Conservation (phyloP, 192 early-diverging fungal genomes). For the Funneliformis mosseae region DNA sequence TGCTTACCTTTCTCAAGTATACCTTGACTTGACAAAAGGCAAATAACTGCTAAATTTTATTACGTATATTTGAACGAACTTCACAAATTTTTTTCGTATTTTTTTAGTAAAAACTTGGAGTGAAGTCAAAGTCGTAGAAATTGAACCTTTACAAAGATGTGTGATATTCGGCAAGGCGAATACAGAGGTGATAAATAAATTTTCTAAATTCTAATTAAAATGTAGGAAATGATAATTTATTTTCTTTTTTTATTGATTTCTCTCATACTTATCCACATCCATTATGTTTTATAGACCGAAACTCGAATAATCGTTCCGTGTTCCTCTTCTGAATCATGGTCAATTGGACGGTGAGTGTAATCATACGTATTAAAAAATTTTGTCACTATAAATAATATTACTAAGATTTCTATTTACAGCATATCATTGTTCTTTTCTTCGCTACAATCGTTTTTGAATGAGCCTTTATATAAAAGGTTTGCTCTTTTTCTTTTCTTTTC, state of each 20-base stretch:
- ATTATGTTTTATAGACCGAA: background rate
- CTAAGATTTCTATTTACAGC: background rate
- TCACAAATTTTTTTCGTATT: background rate
- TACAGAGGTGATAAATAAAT: background rate
- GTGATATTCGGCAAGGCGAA: background rate
- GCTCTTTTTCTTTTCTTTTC: background rate
- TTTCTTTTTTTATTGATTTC: background rate
- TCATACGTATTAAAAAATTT: background rate
- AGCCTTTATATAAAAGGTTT: background rate
- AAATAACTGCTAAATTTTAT: background rate
- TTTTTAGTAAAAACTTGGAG: constrained; percentile 4
- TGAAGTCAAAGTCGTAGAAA: background rate
- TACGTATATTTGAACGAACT: too few relatives aligned
- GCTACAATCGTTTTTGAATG: background rate
- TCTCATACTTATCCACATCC: background rate
- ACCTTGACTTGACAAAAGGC: constrained; percentile 12
- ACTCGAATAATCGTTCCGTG: constrained; percentile 1
- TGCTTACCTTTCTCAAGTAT: background rate
- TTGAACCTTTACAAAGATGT: constrained; percentile 12
- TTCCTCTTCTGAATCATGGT: constrained; percentile 9
- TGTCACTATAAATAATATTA: background rate
- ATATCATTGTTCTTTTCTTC: constrained; percentile 9
- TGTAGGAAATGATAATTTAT: background rate
- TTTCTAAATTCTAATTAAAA: background rate
- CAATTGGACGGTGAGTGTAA: background rate